Base-by-base conservation (phyloP, 169 alveolate genomes). In the Theileria annulata region DNA sequence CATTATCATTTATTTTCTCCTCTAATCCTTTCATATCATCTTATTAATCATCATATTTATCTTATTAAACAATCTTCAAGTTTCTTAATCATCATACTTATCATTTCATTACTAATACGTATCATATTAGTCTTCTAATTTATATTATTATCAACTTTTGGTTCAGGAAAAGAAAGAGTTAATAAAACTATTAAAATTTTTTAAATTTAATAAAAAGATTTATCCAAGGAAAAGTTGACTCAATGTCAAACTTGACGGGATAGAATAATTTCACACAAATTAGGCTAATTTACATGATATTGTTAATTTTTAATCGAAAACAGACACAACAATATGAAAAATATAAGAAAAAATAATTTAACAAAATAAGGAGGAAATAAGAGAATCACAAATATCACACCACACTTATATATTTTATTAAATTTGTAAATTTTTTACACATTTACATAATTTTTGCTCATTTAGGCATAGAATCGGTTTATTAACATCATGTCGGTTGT, bases 1-100 rank as follows among this genome's bases (percentile, higher is more conserved):
- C 75, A 28, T 35, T 74, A 51, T 72, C 79, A 3, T 60, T 72
- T 23, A 30, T 33, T 37, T 60, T 72, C 21, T 72, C 79, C 30
- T 72, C 79, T 23, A 72, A 30, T 30, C 37, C 62, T 42, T 58
- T 60, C 79, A 72, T 72, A 21, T 72, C 59, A 23, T 35, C 1
- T 49, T 42, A 42, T 8, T 42, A 42, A 10, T 8, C 51, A 42
- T 42, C 15, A 42, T 8, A 42, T 17, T 42, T 42, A 42, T 42
- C 47, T 35, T 35, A 35, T 35, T 35, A 35, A 35, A 4, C 47
- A 35, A 4, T 4, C 8, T 35, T 4, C 47, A 35, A 35, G 8
- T 35, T 35, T 35, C 3, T 5, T 35, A 5, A 35, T 35, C 13
- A 3, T 35, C 3, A 35, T 35, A 35, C 47, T 35, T 35, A 8